Evolutionary conservation across 2,329 filamentous ascomycete species (phyloP), one percentile per base, ranked within the genome.

Genomic region (Aspergillus fumigatus): DNA sequence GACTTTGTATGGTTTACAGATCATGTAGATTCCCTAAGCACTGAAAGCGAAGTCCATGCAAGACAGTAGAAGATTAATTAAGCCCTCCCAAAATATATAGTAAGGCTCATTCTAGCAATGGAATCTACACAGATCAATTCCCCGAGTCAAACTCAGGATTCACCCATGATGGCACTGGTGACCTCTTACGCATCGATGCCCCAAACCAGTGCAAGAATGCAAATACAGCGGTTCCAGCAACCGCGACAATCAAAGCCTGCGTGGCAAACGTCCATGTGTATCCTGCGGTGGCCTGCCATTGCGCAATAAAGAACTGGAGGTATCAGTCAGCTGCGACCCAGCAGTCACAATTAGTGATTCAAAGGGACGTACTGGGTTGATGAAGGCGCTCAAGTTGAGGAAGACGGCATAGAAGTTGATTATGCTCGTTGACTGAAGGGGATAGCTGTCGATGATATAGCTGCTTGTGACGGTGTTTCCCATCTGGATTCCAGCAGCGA

Each of bases 401-500:
- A 82, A 72, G 3, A 83, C 80, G 7, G 78, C 74, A 63, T 83
- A 84, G 63, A 83, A 84, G 7, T 78, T 81, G 32, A 83, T 75
- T 40, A 81, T 73, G 45, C 79, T 79, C 66, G 81, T 84, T 40
- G 79, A 79, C 63, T 84, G 80, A 17, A 80, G 67, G 0, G 81
- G 81, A 64, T 84, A 84, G 48, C 75, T 75, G 64, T 85, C 82
- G 35, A 84, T 76, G 17, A 84, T 75, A 63, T 84, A 84, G 5
- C 77, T 74, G 48, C 75, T 79, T 9, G 80, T 69, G 2, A 78
- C 77, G 0, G 81, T 82, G 64, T 84, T 85, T 32, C 82, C 82
- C 52, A 83, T 79, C 59, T 85, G 82, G 59, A 84, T 78, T 19
- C 82, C 82, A 1, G 79, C 77, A 1, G 78, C 79, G 64, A 82